Evolutionary conservation across 23 red algal species (phyloP).

Genomic region (Gracilaria vermiculophylla): DNA sequence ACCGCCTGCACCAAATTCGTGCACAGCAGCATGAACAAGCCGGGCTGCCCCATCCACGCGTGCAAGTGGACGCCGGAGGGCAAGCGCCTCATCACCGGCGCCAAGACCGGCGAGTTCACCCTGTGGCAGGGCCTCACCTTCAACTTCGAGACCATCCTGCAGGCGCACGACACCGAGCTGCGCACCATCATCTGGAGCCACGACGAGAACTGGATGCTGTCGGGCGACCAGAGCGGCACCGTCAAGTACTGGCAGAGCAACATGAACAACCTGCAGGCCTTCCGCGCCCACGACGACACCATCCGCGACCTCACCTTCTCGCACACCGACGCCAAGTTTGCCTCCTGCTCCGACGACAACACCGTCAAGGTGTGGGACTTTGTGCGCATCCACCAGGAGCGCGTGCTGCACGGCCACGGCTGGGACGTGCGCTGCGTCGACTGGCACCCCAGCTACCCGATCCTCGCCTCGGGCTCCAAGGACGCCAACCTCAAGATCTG

Average conservation of each 20-base stretch:
- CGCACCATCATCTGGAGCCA: slow-evolving; percentile 93
- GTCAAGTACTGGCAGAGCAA: slow-evolving; percentile 99
- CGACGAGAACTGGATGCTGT: slow-evolving; percentile 95
- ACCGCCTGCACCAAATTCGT: slow-evolving; percentile 95
- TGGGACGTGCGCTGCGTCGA: slow-evolving; percentile 99
- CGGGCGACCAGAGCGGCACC: slow-evolving; percentile 87
- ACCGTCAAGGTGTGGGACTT: slow-evolving; percentile 98
- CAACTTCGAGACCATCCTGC: slow-evolving; percentile 99
- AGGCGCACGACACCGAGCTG: slow-evolving; percentile 91
- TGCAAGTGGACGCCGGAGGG: slow-evolving; percentile 97
- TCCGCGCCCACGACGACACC: slow-evolving; percentile 88
- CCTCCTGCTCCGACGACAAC: slow-evolving; percentile 94
- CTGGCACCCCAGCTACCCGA: slow-evolving; percentile 90
- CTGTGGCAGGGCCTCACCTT: slow-evolving; percentile 99
- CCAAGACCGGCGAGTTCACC: slow-evolving; percentile 95
- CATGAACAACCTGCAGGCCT: slow-evolving; percentile 99
- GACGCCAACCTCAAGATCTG: slow-evolving; percentile 96
- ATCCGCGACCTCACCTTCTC: slow-evolving; percentile 93
- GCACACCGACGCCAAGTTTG: slow-evolving; percentile 89
- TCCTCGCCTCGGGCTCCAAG: slow-evolving; percentile 95
- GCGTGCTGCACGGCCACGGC: slow-evolving; percentile 89
- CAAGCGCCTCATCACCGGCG: slow-evolving; percentile 97
- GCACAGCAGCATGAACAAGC: slow-evolving; percentile 95
- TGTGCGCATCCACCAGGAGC: slow-evolving; percentile 67
- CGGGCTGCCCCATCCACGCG: slow-evolving; percentile 87